Conservation (phyloP, 805 yeast species). For the Nakazawaea holstii region DNA sequence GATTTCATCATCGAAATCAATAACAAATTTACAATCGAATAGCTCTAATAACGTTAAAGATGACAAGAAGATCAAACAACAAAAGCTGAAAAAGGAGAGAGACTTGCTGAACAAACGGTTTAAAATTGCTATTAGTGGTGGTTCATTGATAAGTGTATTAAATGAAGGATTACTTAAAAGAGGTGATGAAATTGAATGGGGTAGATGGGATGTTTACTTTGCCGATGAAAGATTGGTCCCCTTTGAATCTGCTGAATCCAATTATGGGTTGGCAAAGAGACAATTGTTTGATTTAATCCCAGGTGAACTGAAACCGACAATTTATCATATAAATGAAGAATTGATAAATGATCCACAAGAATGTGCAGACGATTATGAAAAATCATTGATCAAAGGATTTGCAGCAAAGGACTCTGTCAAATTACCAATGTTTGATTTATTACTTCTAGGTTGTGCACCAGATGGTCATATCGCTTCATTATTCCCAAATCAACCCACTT, state of each 20-base stretch:
- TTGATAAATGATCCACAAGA: constrained; percentile 79
- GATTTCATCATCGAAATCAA: constrained; percentile 13
- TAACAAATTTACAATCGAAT: constrained; percentile 12
- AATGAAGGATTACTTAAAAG: constrained; percentile 80
- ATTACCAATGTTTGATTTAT: constrained; percentile 88
- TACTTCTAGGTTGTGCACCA: constrained; percentile 95
- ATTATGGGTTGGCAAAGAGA: constrained; percentile 84
- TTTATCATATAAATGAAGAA: constrained; percentile 78
- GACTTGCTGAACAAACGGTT: constrained; percentile 60
- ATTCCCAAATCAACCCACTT: constrained; percentile 85
- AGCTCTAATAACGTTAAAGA: not conserved
- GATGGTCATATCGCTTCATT: constrained; percentile 98
- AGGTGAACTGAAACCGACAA: constrained; percentile 53
- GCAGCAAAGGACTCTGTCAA: constrained; percentile 96
- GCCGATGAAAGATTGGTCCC: constrained; percentile 96
- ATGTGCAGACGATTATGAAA: constrained; percentile 92
- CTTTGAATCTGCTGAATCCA: constrained; percentile 73
- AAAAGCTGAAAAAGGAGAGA: constrained; percentile 40
- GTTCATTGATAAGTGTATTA: constrained; percentile 81
- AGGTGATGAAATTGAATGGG: constrained; percentile 75
- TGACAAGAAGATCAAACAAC: constrained; percentile 7
- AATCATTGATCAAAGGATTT: constrained; percentile 77
- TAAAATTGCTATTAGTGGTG: constrained; percentile 90
- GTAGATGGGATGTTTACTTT: constrained; percentile 91
- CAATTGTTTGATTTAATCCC: constrained; percentile 71